Conservation (phyloP, 805 yeast genomes). For the Hanseniaspora valbyensis region DNA sequence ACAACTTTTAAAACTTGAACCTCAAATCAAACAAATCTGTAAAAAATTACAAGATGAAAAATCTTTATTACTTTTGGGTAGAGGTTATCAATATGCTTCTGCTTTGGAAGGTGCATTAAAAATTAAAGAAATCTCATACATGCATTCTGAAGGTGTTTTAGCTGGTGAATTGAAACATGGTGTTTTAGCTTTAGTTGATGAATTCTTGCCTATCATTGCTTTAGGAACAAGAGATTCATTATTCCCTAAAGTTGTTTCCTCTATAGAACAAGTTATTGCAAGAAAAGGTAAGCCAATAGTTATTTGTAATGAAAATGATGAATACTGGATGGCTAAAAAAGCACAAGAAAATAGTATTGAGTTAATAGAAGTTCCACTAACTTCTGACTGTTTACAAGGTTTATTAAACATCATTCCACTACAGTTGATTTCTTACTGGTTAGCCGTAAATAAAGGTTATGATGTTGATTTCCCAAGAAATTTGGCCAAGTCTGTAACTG, state of each 20-base stretch:
- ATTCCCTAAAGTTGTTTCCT: constrained; percentile 90
- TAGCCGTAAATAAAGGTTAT: constrained; percentile 87
- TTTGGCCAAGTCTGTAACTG: constrained; percentile 96
- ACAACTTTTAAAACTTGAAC: constrained; percentile 62
- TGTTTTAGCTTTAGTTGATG: constrained; percentile 92
- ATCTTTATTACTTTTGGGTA: constrained; percentile 81
- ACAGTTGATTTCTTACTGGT: constrained; percentile 93
- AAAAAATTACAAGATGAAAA: constrained; percentile 64
- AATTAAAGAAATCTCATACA: constrained; percentile 94
- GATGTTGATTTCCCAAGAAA: constrained; percentile 98
- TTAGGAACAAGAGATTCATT: constrained; percentile 93
- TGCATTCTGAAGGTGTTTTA: constrained; percentile 98
- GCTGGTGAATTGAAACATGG: constrained; percentile 99
- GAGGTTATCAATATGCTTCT: constrained; percentile 95
- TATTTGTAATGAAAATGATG: constrained; percentile 75
- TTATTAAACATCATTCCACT: constrained; percentile 85
- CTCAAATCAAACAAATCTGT: constrained; percentile 65
- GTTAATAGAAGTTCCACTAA: constrained; percentile 80
- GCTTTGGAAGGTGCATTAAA: constrained; percentile 97
- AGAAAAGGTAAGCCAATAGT: constrained; percentile 95
- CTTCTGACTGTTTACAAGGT: constrained; percentile 97
- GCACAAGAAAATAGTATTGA: constrained; percentile 39
- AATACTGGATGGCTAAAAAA: constrained; percentile 40
- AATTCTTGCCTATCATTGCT: constrained; percentile 83
- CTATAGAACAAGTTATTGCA: constrained; percentile 92